Evolutionary conservation across 1,284 basidiomycete species (phyloP).

Genomic region (Cutaneotrichosporon sp.): DNA sequence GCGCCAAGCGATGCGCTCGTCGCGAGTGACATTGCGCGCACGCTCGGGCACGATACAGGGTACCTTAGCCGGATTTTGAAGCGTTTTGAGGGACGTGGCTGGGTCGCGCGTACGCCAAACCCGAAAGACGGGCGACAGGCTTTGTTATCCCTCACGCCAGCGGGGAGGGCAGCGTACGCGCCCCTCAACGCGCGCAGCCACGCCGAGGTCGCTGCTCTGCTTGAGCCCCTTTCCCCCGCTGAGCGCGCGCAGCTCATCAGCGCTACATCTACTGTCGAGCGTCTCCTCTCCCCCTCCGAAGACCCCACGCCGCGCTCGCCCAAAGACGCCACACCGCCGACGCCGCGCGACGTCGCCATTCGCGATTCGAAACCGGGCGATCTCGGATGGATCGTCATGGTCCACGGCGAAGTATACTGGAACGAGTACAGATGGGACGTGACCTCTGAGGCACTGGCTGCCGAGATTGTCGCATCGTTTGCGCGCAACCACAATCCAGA

Average conservation of each 20-base stretch:
- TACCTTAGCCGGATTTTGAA: conserved; percentile 18
- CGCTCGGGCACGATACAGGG: conserved; percentile 11
- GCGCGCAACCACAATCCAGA: neutral
- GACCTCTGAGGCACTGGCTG: conserved; percentile 10
- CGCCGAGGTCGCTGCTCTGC: neutral
- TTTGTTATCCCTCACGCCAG: conserved; percentile 1
- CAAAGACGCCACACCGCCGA: neutral
- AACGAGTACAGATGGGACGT: conserved; percentile 5
- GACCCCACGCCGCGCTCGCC: neutral
- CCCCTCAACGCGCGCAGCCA: conserved; percentile 6
- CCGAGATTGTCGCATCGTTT: conserved; percentile 2
- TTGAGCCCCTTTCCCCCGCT: neutral
- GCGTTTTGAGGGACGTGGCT: conserved; percentile 12
- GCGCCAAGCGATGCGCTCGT: neutral
- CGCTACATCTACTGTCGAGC: conserved; percentile 8
- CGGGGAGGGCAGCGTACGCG: conserved; percentile 1
- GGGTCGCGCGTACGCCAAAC: conserved; percentile 4
- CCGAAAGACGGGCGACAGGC: conserved; percentile 12
- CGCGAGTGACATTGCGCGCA: conserved; percentile 10
- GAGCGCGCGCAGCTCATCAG: conserved; percentile 1
- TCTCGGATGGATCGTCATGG: conserved; percentile 15
- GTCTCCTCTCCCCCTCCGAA: neutral
- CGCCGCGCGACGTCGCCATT: neutral
- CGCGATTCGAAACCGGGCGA: conserved; percentile 11
- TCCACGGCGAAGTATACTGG: conserved; percentile 11